phyloP scores from a whole-genome alignment of 2,329 filamentous ascomycete species.

The Tolypocladium paradoxum region DNA sequence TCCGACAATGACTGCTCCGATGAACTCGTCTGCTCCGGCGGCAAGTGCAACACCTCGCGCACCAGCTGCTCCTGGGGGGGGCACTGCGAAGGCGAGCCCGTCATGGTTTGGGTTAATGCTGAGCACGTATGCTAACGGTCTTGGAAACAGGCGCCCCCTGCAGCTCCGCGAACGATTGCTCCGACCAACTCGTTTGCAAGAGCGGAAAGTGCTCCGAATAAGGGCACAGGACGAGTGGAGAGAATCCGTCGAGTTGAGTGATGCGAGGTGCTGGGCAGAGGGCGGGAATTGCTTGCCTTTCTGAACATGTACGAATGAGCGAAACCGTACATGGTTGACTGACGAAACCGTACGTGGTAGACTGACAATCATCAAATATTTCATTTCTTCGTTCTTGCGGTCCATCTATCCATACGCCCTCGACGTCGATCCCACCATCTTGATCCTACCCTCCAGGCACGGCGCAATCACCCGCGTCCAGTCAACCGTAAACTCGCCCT shows the following conservation, averaged over 20 bases:
- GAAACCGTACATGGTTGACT: too few relatives aligned
- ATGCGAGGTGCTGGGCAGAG: too few relatives aligned
- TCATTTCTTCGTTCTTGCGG: background rate
- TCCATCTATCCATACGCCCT: background rate
- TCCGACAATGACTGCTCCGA: too few relatives aligned
- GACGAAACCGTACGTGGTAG: too few relatives aligned
- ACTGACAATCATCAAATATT: background rate
- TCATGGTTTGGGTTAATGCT: too few relatives aligned
- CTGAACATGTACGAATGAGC: too few relatives aligned
- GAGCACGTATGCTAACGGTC: background rate
- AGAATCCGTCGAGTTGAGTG: too few relatives aligned
- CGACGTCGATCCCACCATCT: slow-evolving; percentile 23
- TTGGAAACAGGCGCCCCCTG: slow-evolving; percentile 12
- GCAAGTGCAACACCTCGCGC: too few relatives aligned
- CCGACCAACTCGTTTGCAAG: slow-evolving; percentile 12
- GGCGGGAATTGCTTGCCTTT: too few relatives aligned
- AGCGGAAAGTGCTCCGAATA: slow-evolving; percentile 9
- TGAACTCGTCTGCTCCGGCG: too few relatives aligned
- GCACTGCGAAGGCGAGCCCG: too few relatives aligned
- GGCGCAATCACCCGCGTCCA: slow-evolving; percentile 80
- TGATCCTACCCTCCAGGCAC: slow-evolving; percentile 65
- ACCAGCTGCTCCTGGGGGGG: too few relatives aligned
- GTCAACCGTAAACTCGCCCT: slow-evolving; percentile 50
- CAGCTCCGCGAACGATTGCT: slow-evolving; percentile 11
- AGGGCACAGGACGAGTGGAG: background rate